Base-by-base conservation (phyloP, 2,329 filamentous ascomycete species). In the Nannizziopsis arthrosporioides region DNA sequence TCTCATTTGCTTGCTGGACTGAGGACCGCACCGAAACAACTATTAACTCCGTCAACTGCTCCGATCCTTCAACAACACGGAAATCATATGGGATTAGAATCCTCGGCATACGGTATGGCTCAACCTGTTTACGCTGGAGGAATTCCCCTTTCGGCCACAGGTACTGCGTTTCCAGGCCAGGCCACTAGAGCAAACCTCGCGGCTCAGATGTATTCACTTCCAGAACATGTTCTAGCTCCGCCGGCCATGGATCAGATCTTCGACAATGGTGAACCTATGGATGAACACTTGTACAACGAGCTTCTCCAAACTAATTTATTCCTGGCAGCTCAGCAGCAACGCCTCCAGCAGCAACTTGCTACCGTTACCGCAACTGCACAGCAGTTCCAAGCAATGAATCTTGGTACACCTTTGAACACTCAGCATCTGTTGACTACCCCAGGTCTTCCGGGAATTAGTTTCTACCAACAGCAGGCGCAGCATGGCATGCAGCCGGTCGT, bases 1-100 rank as follows among this genome's bases (percentile, higher is more conserved):
- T 93, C 88, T 55, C 92, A 98, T 63, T 77, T 98, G 55, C 80
- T 98, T 61, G 90, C 90, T 53, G 90, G 90, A 49, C 76, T 98
- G 53, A 81, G 92, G 62, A 98, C 92, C 53, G 88, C 89, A 44
- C 92, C 92, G 34, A 95, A 94, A 74, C 89, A 81, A 15, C 77
- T 81, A 35, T 82, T 80, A 40, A 84, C 87, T 56, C 81, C 82
- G 58, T 75, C 78, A 37, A 78, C 77, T 53, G 75, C 77, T 59
- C 77, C 79, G 50, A 77, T 77, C 53, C 72, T 74, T 51, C 61
- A 70, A 61, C 51, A 71, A 72, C 58, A 69, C 73, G 57, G 67
- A 65, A 46, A 55, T 68, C 31, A 41, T 36, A 7, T 36, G 31
- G 45, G 45, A 32, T 15, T 42, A 10, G 45, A 42, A 18, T 12